Evolutionary conservation across 371 early-diverging fungal genomes (phyloP), one percentile per base, ranked within the genome.

Genomic region (Saksenaea vasiformis): DNA sequence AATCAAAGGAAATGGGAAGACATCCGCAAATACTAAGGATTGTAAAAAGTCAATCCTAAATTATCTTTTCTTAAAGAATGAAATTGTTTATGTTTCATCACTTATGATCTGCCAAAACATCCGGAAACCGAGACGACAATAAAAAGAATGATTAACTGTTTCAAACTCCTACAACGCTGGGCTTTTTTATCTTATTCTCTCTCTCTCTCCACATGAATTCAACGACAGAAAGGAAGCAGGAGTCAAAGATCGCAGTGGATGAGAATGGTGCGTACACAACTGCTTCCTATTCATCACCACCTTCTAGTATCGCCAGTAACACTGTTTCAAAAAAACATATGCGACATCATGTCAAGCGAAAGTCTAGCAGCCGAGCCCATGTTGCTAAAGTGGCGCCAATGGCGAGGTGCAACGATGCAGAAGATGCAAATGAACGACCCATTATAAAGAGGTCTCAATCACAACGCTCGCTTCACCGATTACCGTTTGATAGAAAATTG

Each of bases 261-360:
- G 66, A 60, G 10, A 22, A 47, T 22, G 24, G 8, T 5, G 11
- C 3, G 5, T 22, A 47, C 5, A n/a, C 22, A 7, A 22, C 22
- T 10, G 22, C 3, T 22, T 22, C 51, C 2, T 31, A 31, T 22
- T 22, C 51, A 22, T 38, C 51, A 10, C 51, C 51, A 22, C 51
- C 51, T 22, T 22, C 51, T 10, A 47, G 2, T 47, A 47, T 22
- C 8, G 22, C 10, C 22, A 10, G 11, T 22, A 47, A 22, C 51
- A 47, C 51, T 22, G 11, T 22, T 3, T 22, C 17, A 17, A 60
- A 69, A 61, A 61, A 56, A 60, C 34, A 53, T 13, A 63, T 68
- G n/a, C 36, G 71, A 62, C 68, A 74, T 41, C 74, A 70, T 64
- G 74, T 74, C 39, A 74, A 74, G 47, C 68, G 74, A 54, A 60